Percentiles rank a stretch among this genome's conserved stretches.
These are phyloP conservation scores for Ophiocytium majus DNA, from an alignment of 352 stramenopile genomes.

Conservation along the genomic window DNA sequence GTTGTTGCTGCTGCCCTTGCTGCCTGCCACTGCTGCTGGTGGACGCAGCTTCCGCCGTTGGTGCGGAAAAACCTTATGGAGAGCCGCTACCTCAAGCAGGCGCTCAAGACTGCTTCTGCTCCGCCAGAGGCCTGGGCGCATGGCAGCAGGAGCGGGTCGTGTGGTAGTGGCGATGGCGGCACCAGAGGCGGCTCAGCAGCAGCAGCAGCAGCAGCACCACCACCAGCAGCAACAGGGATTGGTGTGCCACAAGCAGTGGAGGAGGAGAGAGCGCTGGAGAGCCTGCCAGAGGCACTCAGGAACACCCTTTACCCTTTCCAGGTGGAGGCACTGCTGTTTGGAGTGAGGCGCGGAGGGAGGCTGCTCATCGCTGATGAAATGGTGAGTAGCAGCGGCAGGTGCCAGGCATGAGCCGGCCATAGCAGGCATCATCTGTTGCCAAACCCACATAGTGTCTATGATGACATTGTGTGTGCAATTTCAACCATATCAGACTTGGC, in stretches of 20 bases:
- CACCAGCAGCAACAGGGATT: background rate
- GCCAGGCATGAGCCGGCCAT: too few species aligned
- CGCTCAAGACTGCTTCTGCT: background rate
- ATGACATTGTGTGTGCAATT: too few species aligned
- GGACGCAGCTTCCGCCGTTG: background rate
- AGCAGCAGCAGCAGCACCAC: background rate
- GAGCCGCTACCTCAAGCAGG: slow-evolving; percentile 16
- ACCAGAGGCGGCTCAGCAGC: background rate
- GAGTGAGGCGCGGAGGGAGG: slow-evolving; percentile 41
- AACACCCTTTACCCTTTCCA: slow-evolving; percentile 50
- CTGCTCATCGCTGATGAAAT: slow-evolving; percentile 69
- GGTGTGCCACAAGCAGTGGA: background rate
- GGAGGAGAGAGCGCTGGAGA: background rate
- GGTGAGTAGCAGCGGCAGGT: too few species aligned
- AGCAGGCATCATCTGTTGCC: too few species aligned
- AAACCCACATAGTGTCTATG: too few species aligned
- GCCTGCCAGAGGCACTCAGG: slow-evolving; percentile 38
- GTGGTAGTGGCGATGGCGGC: background rate
- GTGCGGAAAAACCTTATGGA: slow-evolving; percentile 21
- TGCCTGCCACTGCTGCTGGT: background rate
- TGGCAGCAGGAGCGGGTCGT: background rate
- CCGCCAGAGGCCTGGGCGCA: too few species aligned
- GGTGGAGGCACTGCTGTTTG: slow-evolving; percentile 36
- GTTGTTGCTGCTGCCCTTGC: background rate
- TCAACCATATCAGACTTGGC: too few species aligned